Evolutionary conservation across 768 basidiomycete genomes (phyloP).

Genomic region (Pholiota microspora): DNA sequence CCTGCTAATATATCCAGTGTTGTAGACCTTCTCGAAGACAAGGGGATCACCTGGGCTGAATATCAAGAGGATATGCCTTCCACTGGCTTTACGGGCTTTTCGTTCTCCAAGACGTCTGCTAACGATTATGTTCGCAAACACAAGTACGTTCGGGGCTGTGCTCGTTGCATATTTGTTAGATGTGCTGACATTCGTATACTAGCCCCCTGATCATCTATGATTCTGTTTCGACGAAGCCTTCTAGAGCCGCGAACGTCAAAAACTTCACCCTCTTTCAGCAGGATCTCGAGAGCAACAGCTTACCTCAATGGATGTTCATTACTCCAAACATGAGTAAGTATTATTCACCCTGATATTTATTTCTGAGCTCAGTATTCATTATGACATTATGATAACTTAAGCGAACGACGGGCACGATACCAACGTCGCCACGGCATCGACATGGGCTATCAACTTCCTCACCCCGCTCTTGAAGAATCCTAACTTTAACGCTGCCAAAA

Average conservation of each 20-base stretch:
- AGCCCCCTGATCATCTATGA: conserved; percentile 49
- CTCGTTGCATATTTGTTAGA: not conserved
- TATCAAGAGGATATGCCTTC: conserved; percentile 61
- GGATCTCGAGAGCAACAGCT: conserved; percentile 45
- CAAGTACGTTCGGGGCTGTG: conserved; percentile 26
- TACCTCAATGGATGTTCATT: conserved; percentile 62
- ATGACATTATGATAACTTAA: too few species aligned
- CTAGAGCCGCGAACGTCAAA: conserved; percentile 42
- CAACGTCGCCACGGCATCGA: conserved; percentile 40
- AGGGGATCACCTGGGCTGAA: conserved; percentile 57
- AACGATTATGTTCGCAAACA: conserved; percentile 31
- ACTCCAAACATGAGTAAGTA: conserved; percentile 52
- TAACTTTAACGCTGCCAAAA: conserved; percentile 51
- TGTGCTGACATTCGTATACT: not conserved
- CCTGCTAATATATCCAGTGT: conserved; percentile 52
- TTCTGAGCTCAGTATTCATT: too few species aligned
- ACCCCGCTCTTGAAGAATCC: conserved; percentile 46
- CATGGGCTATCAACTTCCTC: conserved; percentile 52
- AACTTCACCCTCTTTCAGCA: conserved; percentile 63
- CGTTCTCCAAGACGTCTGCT: conserved; percentile 25
- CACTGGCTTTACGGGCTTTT: conserved; percentile 43
- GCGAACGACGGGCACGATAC: conserved; percentile 64
- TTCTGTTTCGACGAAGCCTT: conserved; percentile 40
- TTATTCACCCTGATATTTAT: too few species aligned
- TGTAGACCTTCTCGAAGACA: conserved; percentile 58